Conservation (phyloP, 805 yeast species). For the Pichia exigua region DNA sequence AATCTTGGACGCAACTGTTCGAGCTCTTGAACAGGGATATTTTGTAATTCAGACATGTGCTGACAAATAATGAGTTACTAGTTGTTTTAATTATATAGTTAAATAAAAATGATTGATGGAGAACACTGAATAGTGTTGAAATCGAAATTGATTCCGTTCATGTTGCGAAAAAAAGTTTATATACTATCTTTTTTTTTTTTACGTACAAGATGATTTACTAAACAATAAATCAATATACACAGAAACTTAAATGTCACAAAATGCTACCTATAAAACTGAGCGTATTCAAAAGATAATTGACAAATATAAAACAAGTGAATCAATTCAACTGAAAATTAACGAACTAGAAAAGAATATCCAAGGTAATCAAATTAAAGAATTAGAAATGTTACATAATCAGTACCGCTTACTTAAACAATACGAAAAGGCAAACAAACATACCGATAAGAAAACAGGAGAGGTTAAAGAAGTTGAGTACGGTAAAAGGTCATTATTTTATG, state of each 20-base stretch:
- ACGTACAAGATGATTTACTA: no score
- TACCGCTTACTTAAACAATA: neutral
- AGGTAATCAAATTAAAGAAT: neutral
- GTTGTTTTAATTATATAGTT: neutral
- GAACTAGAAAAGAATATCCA: neutral
- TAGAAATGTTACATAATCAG: neutral
- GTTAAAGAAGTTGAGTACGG: neutral
- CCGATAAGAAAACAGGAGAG: neutral
- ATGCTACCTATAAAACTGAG: neutral
- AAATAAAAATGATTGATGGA: neutral
- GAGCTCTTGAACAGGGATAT: slow-evolving; percentile 52
- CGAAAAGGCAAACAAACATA: neutral
- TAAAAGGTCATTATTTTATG: slow-evolving; percentile 6
- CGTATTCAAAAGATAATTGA: neutral
- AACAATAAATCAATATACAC: neutral
- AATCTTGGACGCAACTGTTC: slow-evolving; percentile 57
- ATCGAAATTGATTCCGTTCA: neutral
- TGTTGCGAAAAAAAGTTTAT: neutral
- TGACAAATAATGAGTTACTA: neutral
- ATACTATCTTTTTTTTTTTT: no score
- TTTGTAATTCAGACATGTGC: slow-evolving; percentile 17
- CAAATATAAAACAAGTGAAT: neutral
- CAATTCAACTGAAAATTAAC: neutral
- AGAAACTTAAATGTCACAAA: neutral
- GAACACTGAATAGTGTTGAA: neutral